Evolutionary conservation across 768 basidiomycete species (phyloP), one percentile per base, ranked within the genome.

Genomic region (Xerocomus spinulosus): DNA sequence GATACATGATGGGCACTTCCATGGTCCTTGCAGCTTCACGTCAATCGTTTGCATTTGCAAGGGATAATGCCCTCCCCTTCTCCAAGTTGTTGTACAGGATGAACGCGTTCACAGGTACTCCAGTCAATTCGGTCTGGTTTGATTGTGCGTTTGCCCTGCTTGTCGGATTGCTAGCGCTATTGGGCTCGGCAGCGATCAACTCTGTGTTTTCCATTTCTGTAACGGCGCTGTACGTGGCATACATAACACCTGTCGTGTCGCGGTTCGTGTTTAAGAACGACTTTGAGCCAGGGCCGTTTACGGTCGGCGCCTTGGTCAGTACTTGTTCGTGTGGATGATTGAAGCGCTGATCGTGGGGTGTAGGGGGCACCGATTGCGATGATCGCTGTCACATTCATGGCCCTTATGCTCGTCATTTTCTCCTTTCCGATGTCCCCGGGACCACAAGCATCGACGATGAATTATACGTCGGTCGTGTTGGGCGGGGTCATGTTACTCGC

Each of bases 401-500:
- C 58, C 1, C 79, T 87, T 59, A 78, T 83, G 73, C 66, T 70
- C 39, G 54, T 83, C 46, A 72, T 85, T 1, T 77, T 83, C 57
- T 67, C 78, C 51, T 87, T 86, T 74, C 84, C 82, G 12, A 61
- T 73, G 10, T 71, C 70, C n/a, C 76, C 77, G 1, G 54, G 60
- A 6, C 70, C 81, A 0, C 59, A 61, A 15, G 67, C 67, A 1
- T 62, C 70, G 12, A 66, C 69, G 38, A 86, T 89, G 85, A 88
- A 88, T 61, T 88, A 88, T 54, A 75, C 80, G 0, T 70, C 81
- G 24, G 79, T 83, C 20, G 83, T 90, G 3, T 68, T 80, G 8
- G 79, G 79, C 0, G 82, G 80, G 2, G 73, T 80, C 3, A 63
- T 85, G 47, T 33, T 72, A 5, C 71, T 87, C 17, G 75, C 81